Evolutionary conservation across 1,139 yeast genomes (phyloP).

Genomic region (Taphrina communis): DNA sequence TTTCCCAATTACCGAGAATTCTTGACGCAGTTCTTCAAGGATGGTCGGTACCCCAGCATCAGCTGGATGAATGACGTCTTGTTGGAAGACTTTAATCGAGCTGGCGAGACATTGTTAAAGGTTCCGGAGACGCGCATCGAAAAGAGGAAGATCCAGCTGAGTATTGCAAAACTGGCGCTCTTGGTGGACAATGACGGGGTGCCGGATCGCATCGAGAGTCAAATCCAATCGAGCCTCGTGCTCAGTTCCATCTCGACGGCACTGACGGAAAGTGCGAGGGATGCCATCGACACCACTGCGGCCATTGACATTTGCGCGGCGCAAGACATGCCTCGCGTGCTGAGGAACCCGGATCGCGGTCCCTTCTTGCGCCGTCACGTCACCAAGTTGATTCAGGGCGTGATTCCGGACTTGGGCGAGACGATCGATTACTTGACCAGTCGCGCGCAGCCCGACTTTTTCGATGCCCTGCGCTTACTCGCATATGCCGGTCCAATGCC

Average conservation of each 20-base stretch:
- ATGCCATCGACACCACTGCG: conserved; percentile 40
- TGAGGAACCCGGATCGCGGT: conserved; percentile 22
- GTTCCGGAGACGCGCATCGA: conserved; percentile 58
- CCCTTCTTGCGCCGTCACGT: conserved; percentile 51
- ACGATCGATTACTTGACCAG: conserved; percentile 66
- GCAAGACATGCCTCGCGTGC: conserved; percentile 11
- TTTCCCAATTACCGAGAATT: conserved; percentile 62
- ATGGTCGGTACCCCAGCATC: conserved; percentile 61
- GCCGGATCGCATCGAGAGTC: conserved; percentile 28
- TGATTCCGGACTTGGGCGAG: conserved; percentile 57
- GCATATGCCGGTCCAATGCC: conserved; percentile 24
- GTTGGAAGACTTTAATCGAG: conserved; percentile 59
- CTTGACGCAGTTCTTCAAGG: conserved; percentile 61
- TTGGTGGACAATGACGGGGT: conserved; percentile 48
- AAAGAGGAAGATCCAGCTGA: conserved; percentile 64
- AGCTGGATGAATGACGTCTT: conserved; percentile 77
- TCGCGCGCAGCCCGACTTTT: conserved; percentile 54
- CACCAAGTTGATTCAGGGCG: conserved; percentile 53
- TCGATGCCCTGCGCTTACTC: conserved; percentile 56
- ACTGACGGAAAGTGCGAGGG: conserved; percentile 10
- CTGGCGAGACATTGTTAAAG: conserved; percentile 57
- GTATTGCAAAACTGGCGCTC: conserved; percentile 69
- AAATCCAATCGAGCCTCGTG: conserved; percentile 17
- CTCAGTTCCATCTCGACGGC: conserved; percentile 9
- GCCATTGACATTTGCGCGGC: conserved; percentile 35